Base-by-base conservation (phyloP, 1,284 basidiomycete genomes). In the Lentinula novae-zelandiae region DNA sequence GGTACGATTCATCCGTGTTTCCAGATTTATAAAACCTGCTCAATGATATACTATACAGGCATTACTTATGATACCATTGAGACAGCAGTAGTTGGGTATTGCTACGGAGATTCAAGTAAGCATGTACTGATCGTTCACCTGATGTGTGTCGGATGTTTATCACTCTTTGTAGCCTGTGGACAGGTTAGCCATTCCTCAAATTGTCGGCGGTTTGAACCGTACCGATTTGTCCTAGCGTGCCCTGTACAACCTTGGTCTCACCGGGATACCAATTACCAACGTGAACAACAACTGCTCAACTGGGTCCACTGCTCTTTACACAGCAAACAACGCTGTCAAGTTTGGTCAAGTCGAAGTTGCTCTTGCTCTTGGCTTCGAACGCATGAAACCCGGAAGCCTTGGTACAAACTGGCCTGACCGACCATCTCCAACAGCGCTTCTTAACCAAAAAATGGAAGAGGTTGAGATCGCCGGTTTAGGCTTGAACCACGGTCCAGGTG, bases 261-360 rank as follows among this genome's bases (percentile, higher is more conserved):
- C 92, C 3, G 82, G 84, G 31, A 94, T 95, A 63, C 93, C 93
- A 1, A 89, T 95, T 67, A 83, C 90, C 57, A 95, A 95, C 67
- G 90, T 93, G 56, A 93, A 92, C 76, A 93, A 93, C 73, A 92
- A 92, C 70, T 92, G 91, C 67, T 87, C 89, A 1, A 92, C 90
- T 0, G 90, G 90, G 2, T 88, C 86, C 55, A 83, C 89, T 0
- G 91, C 91, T 3, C 77, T 93, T 15, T 89, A 82, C 69, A 81
- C 88, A 46, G 89, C 87, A 2, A 87, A 86, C 67, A 84, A 82
- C 42, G 78, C 82, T 22, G 82, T 93, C 51, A 89, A 86, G 67
- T 82, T 81, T 27, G 89, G 89, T 9, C 80, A 87, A 62, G 86
- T 79, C 3, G 88, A 93, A 60, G 94, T 92, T 70, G 81, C 87